Evolutionary conservation across 306 rosid species (phyloP), one percentile per base, ranked within the genome.

Genomic region (Hippophae tibetana): DNA sequence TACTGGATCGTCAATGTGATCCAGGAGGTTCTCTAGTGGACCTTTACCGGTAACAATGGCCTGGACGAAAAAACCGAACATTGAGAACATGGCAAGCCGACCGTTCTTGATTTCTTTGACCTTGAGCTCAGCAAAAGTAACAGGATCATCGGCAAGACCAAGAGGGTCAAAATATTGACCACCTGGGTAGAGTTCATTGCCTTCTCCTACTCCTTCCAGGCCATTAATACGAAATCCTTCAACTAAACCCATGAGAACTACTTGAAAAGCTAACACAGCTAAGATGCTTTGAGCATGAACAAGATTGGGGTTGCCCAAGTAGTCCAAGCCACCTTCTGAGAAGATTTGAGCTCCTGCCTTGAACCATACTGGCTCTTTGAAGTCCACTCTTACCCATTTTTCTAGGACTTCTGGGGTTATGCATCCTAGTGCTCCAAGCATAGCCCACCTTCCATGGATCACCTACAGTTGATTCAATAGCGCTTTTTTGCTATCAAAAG

Each of bases 311-410:
- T 89, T 89, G 5, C 95, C 97, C 63, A 89, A 67, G 44, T 89
- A 89, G 72, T 89, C 95, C 8, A 89, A 81, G 5, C 97, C 97
- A 54, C 97, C 95, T 70, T 89, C 95, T 8, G 95, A 69, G 87
- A 89, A 89, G 26, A 89, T 89, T 31, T 89, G 97, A 5, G 97
- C 62, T 52, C 97, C 97, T 9, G 97, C 97, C 68, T 89, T 89
- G 82, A 89, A 89, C 97, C 97, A 89, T 9, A 89, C 92, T 46
- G 95, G 95, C 42, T 90, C 97, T 50, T 90, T 90, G 88, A 90
- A 90, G 66, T 81, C 78, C 50, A 86, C 95, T 43, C 65, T 75
- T 5, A 90, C 42, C 84, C 85, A 86, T 64, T 81, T 90, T 57
- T 79, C 42, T 6, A 90, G 86, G 0, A 77, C 90, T 69, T 90